phyloP scores from a whole-genome alignment of 1,284 basidiomycete genomes.

The Ustilago loliicola region DNA sequence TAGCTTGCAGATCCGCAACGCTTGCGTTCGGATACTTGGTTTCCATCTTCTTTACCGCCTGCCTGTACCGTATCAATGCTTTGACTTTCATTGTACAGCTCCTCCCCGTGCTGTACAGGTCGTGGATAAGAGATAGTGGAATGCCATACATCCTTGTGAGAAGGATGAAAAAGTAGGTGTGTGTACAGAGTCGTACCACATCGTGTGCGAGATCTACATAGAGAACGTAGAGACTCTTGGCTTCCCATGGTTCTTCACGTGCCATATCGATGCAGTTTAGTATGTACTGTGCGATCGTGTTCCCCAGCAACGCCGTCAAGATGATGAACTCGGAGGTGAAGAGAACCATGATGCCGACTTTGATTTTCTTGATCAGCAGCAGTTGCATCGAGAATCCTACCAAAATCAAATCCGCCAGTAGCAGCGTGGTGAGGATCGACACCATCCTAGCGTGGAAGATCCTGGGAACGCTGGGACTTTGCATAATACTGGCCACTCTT shows the following conservation, averaged over 20 bases:
- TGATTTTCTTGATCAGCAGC: slow-evolving; percentile 53
- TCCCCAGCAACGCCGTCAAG: slow-evolving; percentile 83
- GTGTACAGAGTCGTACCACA: slow-evolving; percentile 91
- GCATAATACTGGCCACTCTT: slow-evolving; percentile 98
- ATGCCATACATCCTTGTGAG: slow-evolving; percentile 95
- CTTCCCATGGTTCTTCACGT: slow-evolving; percentile 79
- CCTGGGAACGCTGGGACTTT: slow-evolving; percentile 84
- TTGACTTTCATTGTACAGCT: slow-evolving; percentile 89
- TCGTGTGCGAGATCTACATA: slow-evolving; percentile 90
- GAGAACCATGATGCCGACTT: slow-evolving; percentile 81
- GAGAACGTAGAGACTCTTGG: slow-evolving; percentile 96
- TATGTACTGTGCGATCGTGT: slow-evolving; percentile 85
- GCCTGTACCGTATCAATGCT: slow-evolving; percentile 89
- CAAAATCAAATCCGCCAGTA: slow-evolving; percentile 79
- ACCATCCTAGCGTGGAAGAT: slow-evolving; percentile 88
- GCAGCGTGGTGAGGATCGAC: slow-evolving; percentile 79
- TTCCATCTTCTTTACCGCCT: slow-evolving; percentile 97
- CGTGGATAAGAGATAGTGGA: slow-evolving; percentile 94
- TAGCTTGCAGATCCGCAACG: slow-evolving; percentile 83
- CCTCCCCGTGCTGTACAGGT: slow-evolving; percentile 93
- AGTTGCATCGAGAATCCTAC: slow-evolving; percentile 81
- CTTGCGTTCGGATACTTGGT: slow-evolving; percentile 94
- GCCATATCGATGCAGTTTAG: slow-evolving; percentile 81
- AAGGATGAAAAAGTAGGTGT: slow-evolving; percentile 86
- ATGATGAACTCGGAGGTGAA: slow-evolving; percentile 92